These are phyloP conservation scores for Epithemia pelagica DNA, from an alignment of 108 stramenopile species.

Conservation along the genomic window DNA sequence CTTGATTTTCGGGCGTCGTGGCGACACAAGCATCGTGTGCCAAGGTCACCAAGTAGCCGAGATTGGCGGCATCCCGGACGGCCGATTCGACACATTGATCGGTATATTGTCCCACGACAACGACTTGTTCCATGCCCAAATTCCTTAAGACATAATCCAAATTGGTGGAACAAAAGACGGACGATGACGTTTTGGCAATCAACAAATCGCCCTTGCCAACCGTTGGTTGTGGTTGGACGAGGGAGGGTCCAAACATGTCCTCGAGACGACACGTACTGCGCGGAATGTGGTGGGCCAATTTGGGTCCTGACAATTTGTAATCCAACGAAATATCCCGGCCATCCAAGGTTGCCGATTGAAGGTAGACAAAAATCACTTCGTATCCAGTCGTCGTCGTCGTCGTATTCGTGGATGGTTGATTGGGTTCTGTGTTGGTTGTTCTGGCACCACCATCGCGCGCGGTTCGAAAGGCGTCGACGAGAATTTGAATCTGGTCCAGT, in stretches of 20 bases:
- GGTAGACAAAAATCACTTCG: conserved; percentile 68
- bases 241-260: conserved; percentile 30
- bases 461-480: conserved; percentile 34
- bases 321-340: conserved; percentile 58
- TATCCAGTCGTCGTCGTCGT: conserved; percentile 21
- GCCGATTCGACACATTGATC: conserved; percentile 76
- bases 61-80: conserved; percentile 71
- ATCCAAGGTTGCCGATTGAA: conserved; percentile 52
- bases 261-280: conserved; percentile 27
- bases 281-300: conserved; percentile 30
- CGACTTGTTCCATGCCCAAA: conserved; percentile 53
- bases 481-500: conserved; percentile 37
- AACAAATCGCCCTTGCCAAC: conserved; percentile 49
- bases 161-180: conserved; percentile 68
- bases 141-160: conserved; percentile 57
- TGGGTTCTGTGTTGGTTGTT: not conserved
- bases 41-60: conserved; percentile 65
- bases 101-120: conserved; percentile 63
- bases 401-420: not conserved
- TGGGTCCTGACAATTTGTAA: conserved; percentile 63
- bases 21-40: conserved; percentile 75
- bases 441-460: conserved; percentile 19
- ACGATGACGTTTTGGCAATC: conserved; percentile 60
- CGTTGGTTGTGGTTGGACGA: not conserved
- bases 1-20: conserved; percentile 29